Base-by-base conservation (phyloP, 306 rosid genomes). In the Cyamopsis tetragonoloba region DNA sequence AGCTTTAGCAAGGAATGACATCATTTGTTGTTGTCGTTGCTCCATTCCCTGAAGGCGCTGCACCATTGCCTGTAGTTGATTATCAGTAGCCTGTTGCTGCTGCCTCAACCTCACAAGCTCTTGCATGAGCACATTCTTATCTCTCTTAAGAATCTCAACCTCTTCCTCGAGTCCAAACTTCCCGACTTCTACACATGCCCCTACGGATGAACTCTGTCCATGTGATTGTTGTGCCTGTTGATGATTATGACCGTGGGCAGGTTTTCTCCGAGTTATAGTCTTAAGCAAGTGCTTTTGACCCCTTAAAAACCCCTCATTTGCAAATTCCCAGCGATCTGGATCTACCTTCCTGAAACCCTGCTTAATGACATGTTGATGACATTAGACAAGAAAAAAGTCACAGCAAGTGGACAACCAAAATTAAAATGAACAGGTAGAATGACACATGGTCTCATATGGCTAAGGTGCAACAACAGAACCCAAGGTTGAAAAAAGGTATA, bases 281-380 rank as follows among this genome's bases (percentile, higher is more conserved):
- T 60, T 85, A 67, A 92, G 91, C 79, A 89, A 84, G 66, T 92
- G 92, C 63, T 92, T 92, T 74, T 92, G 91, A 73, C 88, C 97
- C 82, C 90, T 85, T 71, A 91, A 75, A 75, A 91, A 92, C 4
- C 87, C 95, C 76, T 89, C 98, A 57, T 92, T 84, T 24, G 98
- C 98, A 82, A 92, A 92, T 62, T 92, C 98, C 98, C 98, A 92
- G 50, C 92, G 85, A 62, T 92, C 96, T 6, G 96, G 96, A 77
- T 92, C 96, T 59, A 92, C 96, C 80, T 92, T 89, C 81, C 95
- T 89, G 66, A 92, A 92, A 43, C 98, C 98, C 98, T 92, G 81
- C 64, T 77, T 20, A 59, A 77, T 44, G 44, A 49, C 19, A 22
- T 67, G 50, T 43, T 19, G 46, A 27, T 15, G 59, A 56, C 49